Evolutionary conservation across 306 rosid species (phyloP), one percentile per base, ranked within the genome.

Genomic region (Prunus dulcis): DNA sequence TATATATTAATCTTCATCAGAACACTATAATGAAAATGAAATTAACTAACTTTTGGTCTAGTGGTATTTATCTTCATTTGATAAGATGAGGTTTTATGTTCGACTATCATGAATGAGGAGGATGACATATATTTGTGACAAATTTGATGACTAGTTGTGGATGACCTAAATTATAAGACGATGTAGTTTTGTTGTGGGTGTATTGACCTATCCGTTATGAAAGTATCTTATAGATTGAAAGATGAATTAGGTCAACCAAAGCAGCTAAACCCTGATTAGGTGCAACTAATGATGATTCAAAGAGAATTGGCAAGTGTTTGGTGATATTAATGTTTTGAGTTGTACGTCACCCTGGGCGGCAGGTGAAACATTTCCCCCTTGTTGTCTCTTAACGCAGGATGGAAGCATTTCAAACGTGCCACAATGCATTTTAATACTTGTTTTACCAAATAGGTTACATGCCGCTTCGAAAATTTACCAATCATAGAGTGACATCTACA

Each of bases 361-460:
- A 12, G 82, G 80, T 85, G 74, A 78, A 75, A 55, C 57, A 71
- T 43, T 3, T 76, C 52, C 60, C 64, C 41, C 28, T 74, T 56
- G 57, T 67, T n/a, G 64, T 69, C 47, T 64, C 76, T 22, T 55
- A 6, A 18, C 34, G 51, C 30, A 65, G 3, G 71, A 64, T 69
- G 23, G 19, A 56, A 81, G 81, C 89, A 72, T 74, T 85, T 64
- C 60, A 84, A 81, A 81, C 61, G 84, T 69, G 78, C 57, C 45
- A 23, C 52, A 64, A 34, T 47, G 23, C 8, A 2, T 19, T 56
- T 27, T 10, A 43, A 13, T 28, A 53, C 12, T 5, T 9, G 58
- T 13, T 20, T n/a, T 28, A 43, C 27, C 20, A 23, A 58, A 58
- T 5, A 14, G 68, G 51, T 71, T 38, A 71, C 27, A 10, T 2